Evolutionary conservation across 768 basidiomycete genomes (phyloP).

Genomic region (Mycena haematopus): DNA sequence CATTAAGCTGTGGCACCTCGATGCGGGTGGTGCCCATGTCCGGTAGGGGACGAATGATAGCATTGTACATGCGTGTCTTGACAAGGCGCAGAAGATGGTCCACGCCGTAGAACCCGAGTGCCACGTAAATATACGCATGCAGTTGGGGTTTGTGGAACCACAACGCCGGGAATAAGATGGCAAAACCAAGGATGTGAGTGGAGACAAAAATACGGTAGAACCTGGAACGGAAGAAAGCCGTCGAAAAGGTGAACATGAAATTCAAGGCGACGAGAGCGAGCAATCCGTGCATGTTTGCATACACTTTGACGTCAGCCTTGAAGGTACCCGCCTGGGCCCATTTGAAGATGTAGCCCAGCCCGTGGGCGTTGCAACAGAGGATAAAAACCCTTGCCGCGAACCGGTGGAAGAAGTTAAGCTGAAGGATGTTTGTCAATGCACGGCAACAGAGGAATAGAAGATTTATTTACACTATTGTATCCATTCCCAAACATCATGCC

Average conservation of each 20-base stretch:
- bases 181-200: constrained; percentile 55
- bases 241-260: constrained; percentile 55
- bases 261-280: constrained; percentile 46
- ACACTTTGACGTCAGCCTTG: constrained; percentile 32
- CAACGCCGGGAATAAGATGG: constrained; percentile 48
- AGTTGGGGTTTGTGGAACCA: constrained; percentile 45
- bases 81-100: constrained; percentile 53
- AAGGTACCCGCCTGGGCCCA: constrained; percentile 43
- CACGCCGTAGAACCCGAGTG: constrained; percentile 47
- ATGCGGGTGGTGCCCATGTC: constrained; percentile 55
- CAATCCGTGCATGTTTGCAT: constrained; percentile 44
- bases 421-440: not conserved
- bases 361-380: constrained; percentile 49
- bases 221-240: constrained; percentile 48
- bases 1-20: constrained; percentile 49
- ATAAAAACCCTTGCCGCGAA: constrained; percentile 54
- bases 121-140: constrained; percentile 49
- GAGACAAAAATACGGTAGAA: constrained; percentile 58
- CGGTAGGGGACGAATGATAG: constrained; percentile 52
- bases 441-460: not conserved
- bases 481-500: constrained; percentile 51
- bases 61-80: constrained; percentile 54
- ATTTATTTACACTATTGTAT: constrained; percentile 49
- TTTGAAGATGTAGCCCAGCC: constrained; percentile 47
- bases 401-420: constrained; percentile 67